phyloP scores from a whole-genome alignment of 2,329 filamentous ascomycete genomes.

The Alternaria sp. region DNA sequence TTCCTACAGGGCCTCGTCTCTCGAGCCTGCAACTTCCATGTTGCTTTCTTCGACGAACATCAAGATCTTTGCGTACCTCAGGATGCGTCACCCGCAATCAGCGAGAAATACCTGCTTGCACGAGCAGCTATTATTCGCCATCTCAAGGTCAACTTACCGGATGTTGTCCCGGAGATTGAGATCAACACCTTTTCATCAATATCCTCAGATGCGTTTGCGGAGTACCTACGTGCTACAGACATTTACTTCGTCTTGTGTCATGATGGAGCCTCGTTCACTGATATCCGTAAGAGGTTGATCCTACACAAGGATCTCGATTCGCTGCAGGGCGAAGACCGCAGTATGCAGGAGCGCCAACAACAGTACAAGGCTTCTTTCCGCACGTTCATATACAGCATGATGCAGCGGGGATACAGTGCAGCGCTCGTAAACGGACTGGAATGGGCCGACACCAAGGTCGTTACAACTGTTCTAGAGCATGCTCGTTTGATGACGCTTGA shows the following conservation, averaged over 20 bases:
- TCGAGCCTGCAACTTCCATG: conserved; percentile 74
- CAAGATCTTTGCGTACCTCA: conserved; percentile 65
- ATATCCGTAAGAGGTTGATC: conserved; percentile 31
- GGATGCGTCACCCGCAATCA: conserved; percentile 42
- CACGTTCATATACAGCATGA: conserved; percentile 64
- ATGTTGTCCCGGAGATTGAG: conserved; percentile 53
- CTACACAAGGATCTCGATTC: conserved; percentile 30
- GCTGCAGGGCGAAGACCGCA: conserved; percentile 31
- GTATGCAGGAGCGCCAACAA: conserved; percentile 30
- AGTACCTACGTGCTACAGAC: conserved; percentile 64
- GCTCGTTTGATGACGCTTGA: conserved; percentile 30
- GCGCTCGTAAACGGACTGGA: conserved; percentile 70
- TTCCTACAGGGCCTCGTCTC: conserved; percentile 68
- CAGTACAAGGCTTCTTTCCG: conserved; percentile 50
- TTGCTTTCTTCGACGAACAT: conserved; percentile 72
- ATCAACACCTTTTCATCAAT: conserved; percentile 60
- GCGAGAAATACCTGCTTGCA: conserved; percentile 67
- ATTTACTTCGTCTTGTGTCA: conserved; percentile 75
- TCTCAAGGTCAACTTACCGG: conserved; percentile 58
- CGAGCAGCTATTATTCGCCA: conserved; percentile 72
- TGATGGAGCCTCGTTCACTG: conserved; percentile 61
- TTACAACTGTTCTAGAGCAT: conserved; percentile 35
- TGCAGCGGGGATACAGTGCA: conserved; percentile 66
- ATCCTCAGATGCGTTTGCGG: conserved; percentile 60
- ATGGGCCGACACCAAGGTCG: conserved; percentile 70